These are phyloP conservation scores for Myochromella boudieri DNA, from an alignment of 768 basidiomycete species.

Conservation along the genomic window DNA sequence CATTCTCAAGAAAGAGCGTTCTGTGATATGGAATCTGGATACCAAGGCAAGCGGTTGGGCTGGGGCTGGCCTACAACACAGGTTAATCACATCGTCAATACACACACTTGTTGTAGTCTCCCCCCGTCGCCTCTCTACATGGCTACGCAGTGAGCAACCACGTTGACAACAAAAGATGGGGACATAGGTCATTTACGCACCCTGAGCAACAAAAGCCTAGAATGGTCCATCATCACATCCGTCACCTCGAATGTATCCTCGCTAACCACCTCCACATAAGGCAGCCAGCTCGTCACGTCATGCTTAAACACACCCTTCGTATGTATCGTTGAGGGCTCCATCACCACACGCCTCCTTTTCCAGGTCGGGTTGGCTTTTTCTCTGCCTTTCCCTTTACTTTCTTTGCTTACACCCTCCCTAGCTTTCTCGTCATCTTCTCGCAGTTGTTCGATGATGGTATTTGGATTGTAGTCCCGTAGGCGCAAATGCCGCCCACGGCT, in stretches of 20 bases:
- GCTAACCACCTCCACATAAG: constrained; percentile 52
- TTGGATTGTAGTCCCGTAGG: constrained; percentile 39
- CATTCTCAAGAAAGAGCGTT: too few relatives aligned
- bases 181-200: constrained; percentile 25
- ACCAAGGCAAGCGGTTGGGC: too few relatives aligned
- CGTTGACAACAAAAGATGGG: background rate
- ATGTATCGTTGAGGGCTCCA: constrained; percentile 37
- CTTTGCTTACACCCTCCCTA: constrained; percentile 16
- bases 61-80: too few relatives aligned
- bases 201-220: constrained; percentile 46
- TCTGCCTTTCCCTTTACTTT: constrained; percentile 25
- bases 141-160: background rate
- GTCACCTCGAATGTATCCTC: constrained; percentile 47
- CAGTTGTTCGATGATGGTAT: constrained; percentile 21
- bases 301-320: constrained; percentile 46
- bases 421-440: constrained; percentile 6
- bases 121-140: background rate
- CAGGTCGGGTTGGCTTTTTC: too few relatives aligned
- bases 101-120: background rate
- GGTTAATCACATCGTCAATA: background rate
- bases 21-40: too few relatives aligned
- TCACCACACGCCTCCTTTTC: constrained; percentile 37
- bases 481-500: constrained; percentile 24
- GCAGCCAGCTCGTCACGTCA: constrained; percentile 47
- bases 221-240: constrained; percentile 60